A percentile compares a stretch with the other conserved stretches of the same genome.
These are phyloP conservation scores for Raphanus sativus DNA, from an alignment of 345 rosid species.

Conservation along the genomic window DNA sequence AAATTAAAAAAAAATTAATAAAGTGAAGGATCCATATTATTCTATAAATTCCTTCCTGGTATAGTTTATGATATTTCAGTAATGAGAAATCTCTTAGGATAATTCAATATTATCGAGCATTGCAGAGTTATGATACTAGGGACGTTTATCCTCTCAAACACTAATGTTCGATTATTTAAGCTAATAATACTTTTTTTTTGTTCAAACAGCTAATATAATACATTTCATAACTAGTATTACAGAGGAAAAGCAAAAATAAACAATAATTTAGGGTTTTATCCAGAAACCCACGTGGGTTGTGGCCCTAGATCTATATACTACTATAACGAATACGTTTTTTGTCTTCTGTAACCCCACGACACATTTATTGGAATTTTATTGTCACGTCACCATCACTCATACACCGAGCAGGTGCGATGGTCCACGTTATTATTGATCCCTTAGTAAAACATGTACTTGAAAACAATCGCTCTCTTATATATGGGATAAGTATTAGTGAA, in stretches of 20 bases:
- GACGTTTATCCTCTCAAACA: background rate
- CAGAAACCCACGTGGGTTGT: slow-evolving; percentile 43
- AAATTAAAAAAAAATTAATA: too few species aligned
- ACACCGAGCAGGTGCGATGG: slow-evolving; percentile 33
- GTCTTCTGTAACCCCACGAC: slow-evolving; percentile 34
- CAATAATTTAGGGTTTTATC: slow-evolving; percentile 1
- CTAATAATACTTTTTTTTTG: background rate
- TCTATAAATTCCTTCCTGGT: background rate
- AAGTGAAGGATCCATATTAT: background rate
- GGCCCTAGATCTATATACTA: background rate
- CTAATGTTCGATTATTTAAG: background rate
- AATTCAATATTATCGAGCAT: background rate
- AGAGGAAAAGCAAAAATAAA: background rate
- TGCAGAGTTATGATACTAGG: background rate
- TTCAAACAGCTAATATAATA: background rate
- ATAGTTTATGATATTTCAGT: background rate
- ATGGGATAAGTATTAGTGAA: background rate
- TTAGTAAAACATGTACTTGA: background rate
- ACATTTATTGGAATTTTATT: slow-evolving; percentile 30
- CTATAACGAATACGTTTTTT: slow-evolving; percentile 23
- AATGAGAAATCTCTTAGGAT: background rate
- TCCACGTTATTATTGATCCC: slow-evolving; percentile 5
- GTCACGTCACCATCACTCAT: slow-evolving; percentile 28
- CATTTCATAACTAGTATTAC: background rate
- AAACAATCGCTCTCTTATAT: background rate